phyloP scores from a whole-genome alignment of 148 eudicot species.

The Arbutus unedo region DNA sequence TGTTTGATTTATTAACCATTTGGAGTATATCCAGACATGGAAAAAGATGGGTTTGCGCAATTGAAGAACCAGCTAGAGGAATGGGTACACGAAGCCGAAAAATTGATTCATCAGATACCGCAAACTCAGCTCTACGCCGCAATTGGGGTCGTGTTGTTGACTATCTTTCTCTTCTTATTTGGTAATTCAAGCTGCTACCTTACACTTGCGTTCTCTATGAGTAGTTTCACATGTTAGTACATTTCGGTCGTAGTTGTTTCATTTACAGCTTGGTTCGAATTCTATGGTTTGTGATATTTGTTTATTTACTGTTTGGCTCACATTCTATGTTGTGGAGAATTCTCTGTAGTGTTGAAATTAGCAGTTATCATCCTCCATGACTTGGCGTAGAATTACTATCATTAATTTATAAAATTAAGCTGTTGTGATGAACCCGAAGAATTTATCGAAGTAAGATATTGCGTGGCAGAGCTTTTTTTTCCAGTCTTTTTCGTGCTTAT shows the following conservation, averaged over 20 bases:
- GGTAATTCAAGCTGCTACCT: slow-evolving; percentile 22
- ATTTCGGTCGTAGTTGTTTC: neutral
- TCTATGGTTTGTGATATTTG: neutral
- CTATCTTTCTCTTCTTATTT: slow-evolving; percentile 33
- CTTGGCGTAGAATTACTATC: neutral
- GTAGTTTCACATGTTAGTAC: neutral
- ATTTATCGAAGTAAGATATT: no score
- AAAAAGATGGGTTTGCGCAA: slow-evolving; percentile 38
- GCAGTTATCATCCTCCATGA: neutral
- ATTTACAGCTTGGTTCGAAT: neutral
- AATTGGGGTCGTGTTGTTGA: slow-evolving; percentile 34
- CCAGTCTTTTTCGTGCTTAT: no score
- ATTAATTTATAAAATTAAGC: neutral
- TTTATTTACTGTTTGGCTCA: neutral
- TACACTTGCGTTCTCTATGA: neutral
- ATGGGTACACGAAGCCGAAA: slow-evolving; percentile 27
- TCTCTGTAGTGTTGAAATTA: neutral
- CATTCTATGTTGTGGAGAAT: neutral
- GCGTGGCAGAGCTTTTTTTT: no score
- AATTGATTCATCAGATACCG: slow-evolving; percentile 32
- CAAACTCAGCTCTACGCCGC: slow-evolving; percentile 41
- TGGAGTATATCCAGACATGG: slow-evolving; percentile 4
- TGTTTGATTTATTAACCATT: neutral
- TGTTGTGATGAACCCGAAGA: neutral
- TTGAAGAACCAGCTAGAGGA: slow-evolving; percentile 36